A percentile compares a stretch with the other conserved stretches of the same genome.
phyloP scores from a whole-genome alignment of 176 grass and related monocot genomes.

The Themeda triandra region DNA sequence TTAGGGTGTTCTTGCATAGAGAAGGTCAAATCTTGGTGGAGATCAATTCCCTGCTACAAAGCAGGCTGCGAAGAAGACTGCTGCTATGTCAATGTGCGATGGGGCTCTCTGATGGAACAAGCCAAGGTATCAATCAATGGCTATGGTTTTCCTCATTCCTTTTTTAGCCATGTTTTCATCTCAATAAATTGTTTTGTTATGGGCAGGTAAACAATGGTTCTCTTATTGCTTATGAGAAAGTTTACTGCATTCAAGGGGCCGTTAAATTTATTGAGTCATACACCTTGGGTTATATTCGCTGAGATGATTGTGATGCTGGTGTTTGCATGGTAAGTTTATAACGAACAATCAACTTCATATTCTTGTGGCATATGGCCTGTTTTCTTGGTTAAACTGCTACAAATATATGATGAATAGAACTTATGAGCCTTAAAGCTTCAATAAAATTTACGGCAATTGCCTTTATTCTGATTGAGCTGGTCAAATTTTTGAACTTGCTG shows the following conservation, averaged over 20 bases:
- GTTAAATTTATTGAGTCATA: too few species aligned
- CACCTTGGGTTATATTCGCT: constrained; percentile 24
- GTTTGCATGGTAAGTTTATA: constrained; percentile 4
- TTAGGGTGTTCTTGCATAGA: constrained; percentile 62
- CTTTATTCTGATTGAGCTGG: constrained; percentile 30
- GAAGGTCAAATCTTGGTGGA: constrained; percentile 74
- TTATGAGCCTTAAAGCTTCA: constrained; percentile 10
- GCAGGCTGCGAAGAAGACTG: constrained; percentile 73
- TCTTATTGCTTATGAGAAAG: too few species aligned
- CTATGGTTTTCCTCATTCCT: too few species aligned
- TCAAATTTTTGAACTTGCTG: constrained; percentile 20
- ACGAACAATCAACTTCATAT: background rate
- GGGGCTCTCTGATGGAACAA: constrained; percentile 55
- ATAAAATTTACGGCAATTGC: background rate
- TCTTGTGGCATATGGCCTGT: constrained; percentile 20
- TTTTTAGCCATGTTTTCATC: too few species aligned
- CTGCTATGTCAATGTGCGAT: constrained; percentile 39
- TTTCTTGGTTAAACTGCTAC: constrained; percentile 19
- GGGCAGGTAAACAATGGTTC: too few species aligned
- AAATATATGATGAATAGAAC: background rate
- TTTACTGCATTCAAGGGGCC: too few species aligned
- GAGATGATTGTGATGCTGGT: constrained; percentile 26
- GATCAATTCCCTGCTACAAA: constrained; percentile 36
- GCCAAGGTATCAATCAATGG: constrained; percentile 56
- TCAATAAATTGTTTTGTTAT: too few species aligned